Evolutionary conservation across 148 eudicot species (phyloP).

Genomic region (Chenopodium berlandieri): DNA sequence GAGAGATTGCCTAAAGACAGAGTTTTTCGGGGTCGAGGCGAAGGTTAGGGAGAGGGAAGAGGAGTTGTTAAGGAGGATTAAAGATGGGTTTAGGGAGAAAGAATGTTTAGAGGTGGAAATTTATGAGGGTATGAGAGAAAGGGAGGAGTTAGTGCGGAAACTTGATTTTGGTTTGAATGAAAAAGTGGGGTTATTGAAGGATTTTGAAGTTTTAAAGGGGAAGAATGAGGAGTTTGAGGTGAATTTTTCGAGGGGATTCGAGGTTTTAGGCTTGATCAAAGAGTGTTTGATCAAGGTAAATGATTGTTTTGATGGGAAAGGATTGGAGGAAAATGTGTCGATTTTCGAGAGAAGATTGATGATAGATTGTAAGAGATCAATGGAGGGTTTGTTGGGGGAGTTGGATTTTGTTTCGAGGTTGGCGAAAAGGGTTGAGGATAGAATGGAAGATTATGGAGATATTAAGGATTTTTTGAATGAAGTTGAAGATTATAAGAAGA

Average conservation of each 20-base stretch:
- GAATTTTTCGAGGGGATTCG: conserved; percentile 20
- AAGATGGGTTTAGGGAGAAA: conserved; percentile 26
- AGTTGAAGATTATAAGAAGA: conserved; percentile 31
- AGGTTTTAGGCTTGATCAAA: conserved; percentile 27
- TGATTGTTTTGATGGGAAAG: conserved; percentile 23
- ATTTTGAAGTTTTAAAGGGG: conserved; percentile 23
- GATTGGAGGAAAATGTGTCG: background rate
- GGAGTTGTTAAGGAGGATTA: conserved; percentile 30
- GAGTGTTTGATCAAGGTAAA: conserved; percentile 35
- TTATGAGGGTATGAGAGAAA: conserved; percentile 30
- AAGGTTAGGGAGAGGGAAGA: conserved; percentile 26
- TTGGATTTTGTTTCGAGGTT: conserved; percentile 26
- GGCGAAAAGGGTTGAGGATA: conserved; percentile 25
- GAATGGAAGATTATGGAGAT: conserved; percentile 22
- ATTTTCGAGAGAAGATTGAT: conserved; percentile 13
- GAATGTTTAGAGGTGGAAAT: conserved; percentile 36
- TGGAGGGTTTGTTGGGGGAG: conserved; percentile 19
- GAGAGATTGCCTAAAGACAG: conserved; percentile 35
- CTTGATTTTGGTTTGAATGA: conserved; percentile 30
- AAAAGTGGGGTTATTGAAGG: conserved; percentile 27
- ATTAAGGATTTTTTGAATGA: conserved; percentile 14
- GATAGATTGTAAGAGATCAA: conserved; percentile 12
- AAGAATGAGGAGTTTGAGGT: conserved; percentile 26
- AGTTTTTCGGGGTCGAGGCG: conserved; percentile 21
- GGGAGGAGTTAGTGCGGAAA: conserved; percentile 34